phyloP scores from a whole-genome alignment of 2,329 filamentous ascomycete species.

The Colletotrichum shisoi region DNA sequence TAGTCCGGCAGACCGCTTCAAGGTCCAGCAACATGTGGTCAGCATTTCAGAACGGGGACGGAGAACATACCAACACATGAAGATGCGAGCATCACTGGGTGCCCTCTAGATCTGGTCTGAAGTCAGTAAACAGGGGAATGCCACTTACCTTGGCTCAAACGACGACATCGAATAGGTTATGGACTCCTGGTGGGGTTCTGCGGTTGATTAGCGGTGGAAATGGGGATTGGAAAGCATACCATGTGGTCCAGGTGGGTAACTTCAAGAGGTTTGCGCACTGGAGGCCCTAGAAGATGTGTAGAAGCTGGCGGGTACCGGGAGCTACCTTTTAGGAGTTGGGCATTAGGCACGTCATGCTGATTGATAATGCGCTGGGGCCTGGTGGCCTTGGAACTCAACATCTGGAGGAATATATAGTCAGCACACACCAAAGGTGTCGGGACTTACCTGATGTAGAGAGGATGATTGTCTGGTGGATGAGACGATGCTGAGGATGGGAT shows the following conservation, averaged over 20 bases:
- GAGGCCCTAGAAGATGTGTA: background rate
- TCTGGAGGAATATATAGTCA: background rate
- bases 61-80: too few relatives aligned
- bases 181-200: background rate
- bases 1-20: too few relatives aligned
- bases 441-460: background rate
- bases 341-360: too few relatives aligned
- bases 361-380: too few relatives aligned
- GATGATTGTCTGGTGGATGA: too few relatives aligned
- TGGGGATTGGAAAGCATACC: background rate
- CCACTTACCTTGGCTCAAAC: background rate
- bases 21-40: background rate
- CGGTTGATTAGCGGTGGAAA: background rate
- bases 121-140: background rate
- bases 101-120: background rate
- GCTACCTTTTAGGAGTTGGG: background rate
- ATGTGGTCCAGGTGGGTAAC: background rate
- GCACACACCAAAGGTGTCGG: background rate
- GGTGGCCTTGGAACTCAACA: background rate
- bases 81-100: fast-evolving
- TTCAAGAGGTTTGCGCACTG: background rate
- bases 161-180: background rate
- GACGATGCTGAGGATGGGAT: background rate
- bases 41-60: too few relatives aligned
- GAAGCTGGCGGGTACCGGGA: too few relatives aligned